Base-by-base conservation (phyloP, 441 rosid species). In the Breynia disticha region DNA sequence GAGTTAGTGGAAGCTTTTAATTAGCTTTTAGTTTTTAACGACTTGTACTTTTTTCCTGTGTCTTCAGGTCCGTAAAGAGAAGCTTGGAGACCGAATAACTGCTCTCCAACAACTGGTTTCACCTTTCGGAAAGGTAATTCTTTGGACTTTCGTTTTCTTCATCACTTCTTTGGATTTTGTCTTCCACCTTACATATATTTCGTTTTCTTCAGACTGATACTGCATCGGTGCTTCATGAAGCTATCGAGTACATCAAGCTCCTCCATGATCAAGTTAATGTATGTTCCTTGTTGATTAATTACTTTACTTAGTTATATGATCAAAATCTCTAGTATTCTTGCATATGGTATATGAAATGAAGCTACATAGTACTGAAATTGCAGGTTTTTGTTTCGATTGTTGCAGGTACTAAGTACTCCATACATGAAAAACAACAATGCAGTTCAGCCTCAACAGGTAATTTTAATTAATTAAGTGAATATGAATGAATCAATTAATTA, bases 61-160 rank as follows among this genome's bases (percentile, higher is more conserved):
- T 54, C 46, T 55, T 57, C 76, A 93, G 99, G 97, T 84, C 74
- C 83, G 93, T 70, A 93, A 89, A 81, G 96, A 93, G 86, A 93
- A 93, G 84, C 76, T 89, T 73, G 97, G 96, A 76, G 99, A 93
- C 95, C 84, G 96, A 81, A 86, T 93, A 83, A 91, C 99, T 69
- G 93, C 97, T 55, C 99, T 93, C 62, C 99, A 93, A 75, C 99
- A 93, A 83, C 79, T 93, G 84, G 99, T 93, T 80, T 89, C 99
- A 52, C 99, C 99, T 86, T 93, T 93, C 66, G 99, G 99, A 79
- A 93, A 93, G 91, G 99, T 86, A 64, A 66, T 72, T 54, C 37
- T 55, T 28, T 53, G 39, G 51, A 60, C 54, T 63, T 59, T 59
- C 43, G 67, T 16, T 19, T 47, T 19, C 18, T 19, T n/a, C 56